A percentile compares a stretch with the other conserved stretches of the same genome.
phyloP scores from a whole-genome alignment of 495 filamentous ascomycete genomes.

The Daldinia grandis region DNA sequence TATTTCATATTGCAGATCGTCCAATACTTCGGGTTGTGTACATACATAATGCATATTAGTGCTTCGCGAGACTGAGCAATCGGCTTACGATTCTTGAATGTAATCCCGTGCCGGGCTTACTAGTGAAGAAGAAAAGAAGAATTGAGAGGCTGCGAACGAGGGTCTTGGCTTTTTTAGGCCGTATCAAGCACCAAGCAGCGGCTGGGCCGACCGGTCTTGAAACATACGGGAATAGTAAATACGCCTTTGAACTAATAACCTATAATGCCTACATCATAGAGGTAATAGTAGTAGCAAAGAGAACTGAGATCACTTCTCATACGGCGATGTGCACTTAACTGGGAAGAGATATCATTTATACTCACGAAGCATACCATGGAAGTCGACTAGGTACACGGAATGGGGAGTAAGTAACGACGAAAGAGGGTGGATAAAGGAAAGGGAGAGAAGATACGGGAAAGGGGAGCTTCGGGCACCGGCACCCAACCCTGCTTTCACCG shows the following conservation, averaged over 20 bases:
- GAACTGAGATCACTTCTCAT: constrained; percentile 17
- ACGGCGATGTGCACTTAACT: background rate
- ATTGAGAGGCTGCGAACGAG: constrained; percentile 1
- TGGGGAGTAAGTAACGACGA: constrained; percentile 20
- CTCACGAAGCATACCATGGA: background rate
- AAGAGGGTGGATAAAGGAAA: constrained; percentile 2
- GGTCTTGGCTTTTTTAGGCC: background rate
- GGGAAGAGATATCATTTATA: constrained; percentile 2
- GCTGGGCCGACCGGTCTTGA: constrained; percentile 22
- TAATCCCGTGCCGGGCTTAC: constrained; percentile 20
- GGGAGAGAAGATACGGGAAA: constrained; percentile 7
- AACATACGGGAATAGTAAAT: constrained; percentile 21
- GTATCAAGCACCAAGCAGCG: constrained; percentile 23
- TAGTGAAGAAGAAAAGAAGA: constrained; percentile 17
- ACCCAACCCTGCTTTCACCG: constrained; percentile 21
- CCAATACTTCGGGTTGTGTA: constrained; percentile 34
- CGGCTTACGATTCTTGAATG: constrained; percentile 12
- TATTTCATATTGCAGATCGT: constrained; percentile 37
- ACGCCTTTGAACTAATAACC: constrained; percentile 2
- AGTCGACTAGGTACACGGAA: background rate
- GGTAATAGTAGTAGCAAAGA: background rate
- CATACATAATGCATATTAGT: constrained; percentile 29
- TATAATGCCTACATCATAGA: no score
- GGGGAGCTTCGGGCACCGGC: constrained; percentile 11
- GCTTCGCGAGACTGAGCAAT: constrained; percentile 29